phyloP scores from a whole-genome alignment of 2,329 filamentous ascomycete genomes.

The Basipetospora sp. region DNA sequence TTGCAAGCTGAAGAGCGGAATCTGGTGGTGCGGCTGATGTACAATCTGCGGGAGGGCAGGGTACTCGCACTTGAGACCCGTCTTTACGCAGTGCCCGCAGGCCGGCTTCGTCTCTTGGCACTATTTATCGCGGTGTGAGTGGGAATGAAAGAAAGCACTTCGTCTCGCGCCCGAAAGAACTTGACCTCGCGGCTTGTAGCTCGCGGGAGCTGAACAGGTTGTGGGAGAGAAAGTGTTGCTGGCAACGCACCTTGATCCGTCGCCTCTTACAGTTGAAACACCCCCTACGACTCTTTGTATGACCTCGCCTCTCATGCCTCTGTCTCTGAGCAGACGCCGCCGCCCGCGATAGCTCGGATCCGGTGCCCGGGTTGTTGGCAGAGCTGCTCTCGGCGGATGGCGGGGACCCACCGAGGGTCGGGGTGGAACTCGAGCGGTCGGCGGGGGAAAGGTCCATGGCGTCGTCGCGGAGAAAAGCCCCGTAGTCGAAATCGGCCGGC shows the following conservation, averaged over 20 bases:
- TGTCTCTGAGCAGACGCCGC: not conserved
- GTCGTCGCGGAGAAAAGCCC: conserved; percentile 21
- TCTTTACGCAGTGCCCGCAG: conserved; percentile 49
- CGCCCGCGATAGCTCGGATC: not conserved
- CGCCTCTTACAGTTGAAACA: conserved; percentile 55
- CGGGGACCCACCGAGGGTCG: conserved; percentile 6
- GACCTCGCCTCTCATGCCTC: conserved; percentile 37
- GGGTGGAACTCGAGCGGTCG: conserved; percentile 4
- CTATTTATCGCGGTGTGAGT: no score
- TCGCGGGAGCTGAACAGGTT: no score
- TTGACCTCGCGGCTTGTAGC: no score
- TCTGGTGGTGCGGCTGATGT: conserved; percentile 41
- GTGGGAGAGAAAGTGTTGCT: not conserved
- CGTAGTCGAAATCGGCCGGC: conserved; percentile 22
- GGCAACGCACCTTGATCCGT: conserved; percentile 41
- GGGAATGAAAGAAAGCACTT: no score
- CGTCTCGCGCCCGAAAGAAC: no score
- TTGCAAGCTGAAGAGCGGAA: conserved; percentile 43
- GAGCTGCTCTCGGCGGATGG: conserved; percentile 4
- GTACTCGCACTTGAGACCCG: conserved; percentile 48
- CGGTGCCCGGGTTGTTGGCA: not conserved
- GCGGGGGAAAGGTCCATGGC: conserved; percentile 9
- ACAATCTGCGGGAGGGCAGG: conserved; percentile 34
- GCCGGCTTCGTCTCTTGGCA: conserved; percentile 51
- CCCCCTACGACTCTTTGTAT: conserved; percentile 50